These are phyloP conservation scores for Eutrema japonicum DNA, from an alignment of 345 rosid genomes.

Conservation along the genomic window DNA sequence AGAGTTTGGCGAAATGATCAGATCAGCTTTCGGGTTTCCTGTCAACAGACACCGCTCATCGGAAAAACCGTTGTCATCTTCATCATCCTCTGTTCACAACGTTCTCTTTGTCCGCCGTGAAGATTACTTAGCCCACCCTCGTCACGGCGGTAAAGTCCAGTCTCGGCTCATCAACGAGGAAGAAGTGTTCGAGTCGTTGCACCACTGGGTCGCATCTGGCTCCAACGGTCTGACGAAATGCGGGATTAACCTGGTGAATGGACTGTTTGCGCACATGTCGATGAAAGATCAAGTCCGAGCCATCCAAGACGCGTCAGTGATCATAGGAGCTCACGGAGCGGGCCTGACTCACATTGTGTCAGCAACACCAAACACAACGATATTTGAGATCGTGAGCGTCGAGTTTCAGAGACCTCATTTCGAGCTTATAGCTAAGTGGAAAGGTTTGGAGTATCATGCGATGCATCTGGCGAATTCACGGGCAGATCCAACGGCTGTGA, in stretches of 20 bases:
- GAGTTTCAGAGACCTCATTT: constrained; percentile 81
- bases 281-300: constrained; percentile 87
- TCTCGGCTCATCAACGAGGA: constrained; percentile 85
- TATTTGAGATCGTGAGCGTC: constrained; percentile 74
- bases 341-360: constrained; percentile 92
- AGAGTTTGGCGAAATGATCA: constrained; percentile 94
- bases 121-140: constrained; percentile 94
- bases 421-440: constrained; percentile 81
- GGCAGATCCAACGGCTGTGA: constrained; percentile 61
- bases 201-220: constrained; percentile 56
- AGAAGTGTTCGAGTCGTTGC: constrained; percentile 72
- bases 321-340: constrained; percentile 96
- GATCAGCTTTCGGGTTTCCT: constrained; percentile 74
- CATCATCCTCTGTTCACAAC: constrained; percentile 47
- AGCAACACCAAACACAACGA: constrained; percentile 78
- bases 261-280: constrained; percentile 87
- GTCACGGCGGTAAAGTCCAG: constrained; percentile 79
- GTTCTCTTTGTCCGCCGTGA: constrained; percentile 91
- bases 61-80: constrained; percentile 48
- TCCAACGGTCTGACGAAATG: constrained; percentile 54
- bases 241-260: constrained; percentile 77
- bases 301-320: constrained; percentile 92
- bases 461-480: constrained; percentile 68
- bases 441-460: constrained; percentile 88
- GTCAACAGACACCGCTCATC: constrained; percentile 53